Evolutionary conservation across 2,329 filamentous ascomycete genomes (phyloP).

Genomic region (Kalmusia sp.): DNA sequence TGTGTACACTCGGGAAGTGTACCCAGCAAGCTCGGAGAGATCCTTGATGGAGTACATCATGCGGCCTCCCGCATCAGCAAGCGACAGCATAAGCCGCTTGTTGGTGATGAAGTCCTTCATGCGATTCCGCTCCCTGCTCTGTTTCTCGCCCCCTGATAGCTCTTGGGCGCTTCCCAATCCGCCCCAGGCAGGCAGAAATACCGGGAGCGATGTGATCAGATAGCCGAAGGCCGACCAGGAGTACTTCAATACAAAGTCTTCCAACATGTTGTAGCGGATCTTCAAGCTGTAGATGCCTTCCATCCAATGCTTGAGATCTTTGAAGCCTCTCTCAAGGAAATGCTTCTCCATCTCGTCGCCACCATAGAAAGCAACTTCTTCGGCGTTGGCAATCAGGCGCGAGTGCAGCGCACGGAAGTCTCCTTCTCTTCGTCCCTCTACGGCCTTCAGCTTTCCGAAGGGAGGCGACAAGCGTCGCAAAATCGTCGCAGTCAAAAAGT

Average conservation of each 20-base stretch:
- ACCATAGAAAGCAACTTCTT: conserved; percentile 97
- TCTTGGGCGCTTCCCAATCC: conserved; percentile 79
- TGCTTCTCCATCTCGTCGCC: conserved; percentile 94
- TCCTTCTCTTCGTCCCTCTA: conserved; percentile 93
- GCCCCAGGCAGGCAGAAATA: conserved; percentile 94
- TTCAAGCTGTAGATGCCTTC: conserved; percentile 97
- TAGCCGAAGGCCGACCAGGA: conserved; percentile 99
- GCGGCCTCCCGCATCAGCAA: conserved; percentile 92
- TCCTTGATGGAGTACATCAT: conserved; percentile 99
- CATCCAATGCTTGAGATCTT: conserved; percentile 94
- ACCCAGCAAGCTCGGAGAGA: conserved; percentile 90
- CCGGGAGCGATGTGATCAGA: conserved; percentile 86
- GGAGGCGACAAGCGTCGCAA: conserved; percentile 88
- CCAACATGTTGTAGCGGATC: conserved; percentile 97
- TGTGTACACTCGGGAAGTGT: conserved; percentile 95
- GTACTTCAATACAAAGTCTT: conserved; percentile 98
- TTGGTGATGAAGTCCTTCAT: conserved; percentile 99
- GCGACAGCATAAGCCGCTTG: conserved; percentile 95
- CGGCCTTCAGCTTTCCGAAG: conserved; percentile 95
- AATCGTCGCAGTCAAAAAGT: conserved; percentile 91
- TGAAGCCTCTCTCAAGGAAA: conserved; percentile 90
- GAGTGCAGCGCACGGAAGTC: conserved; percentile 93
- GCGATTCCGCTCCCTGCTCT: conserved; percentile 76
- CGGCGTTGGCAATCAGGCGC: conserved; percentile 91
- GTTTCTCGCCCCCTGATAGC: conserved; percentile 59